Conservation (phyloP, 148 eudicot genomes). For the Rhododendron ferrugineum region DNA sequence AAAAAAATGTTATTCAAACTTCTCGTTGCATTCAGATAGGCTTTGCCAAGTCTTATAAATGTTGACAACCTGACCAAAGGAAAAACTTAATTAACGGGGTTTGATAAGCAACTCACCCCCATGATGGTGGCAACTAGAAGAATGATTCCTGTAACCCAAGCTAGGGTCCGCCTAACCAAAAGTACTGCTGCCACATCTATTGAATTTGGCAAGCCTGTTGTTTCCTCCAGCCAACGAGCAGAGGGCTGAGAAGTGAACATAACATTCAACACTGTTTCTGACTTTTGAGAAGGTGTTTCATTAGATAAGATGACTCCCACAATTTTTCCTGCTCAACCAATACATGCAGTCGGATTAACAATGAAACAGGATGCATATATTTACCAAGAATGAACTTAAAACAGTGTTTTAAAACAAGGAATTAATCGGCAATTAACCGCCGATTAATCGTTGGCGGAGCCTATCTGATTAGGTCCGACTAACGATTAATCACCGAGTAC, state of each 20-base stretch:
- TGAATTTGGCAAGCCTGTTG: slow-evolving; percentile 22
- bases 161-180: slow-evolving; percentile 67
- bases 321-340: slow-evolving; percentile 54
- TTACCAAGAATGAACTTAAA: background rate
- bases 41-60: background rate
- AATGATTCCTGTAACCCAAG: slow-evolving; percentile 82
- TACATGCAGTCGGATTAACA: background rate
- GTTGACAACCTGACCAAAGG: background rate
- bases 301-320: slow-evolving; percentile 58
- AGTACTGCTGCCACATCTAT: slow-evolving; percentile 32
- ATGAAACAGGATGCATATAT: background rate
- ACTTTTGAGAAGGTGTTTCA: slow-evolving; percentile 29
- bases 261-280: slow-evolving; percentile 43
- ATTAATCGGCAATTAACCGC: no score
- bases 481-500: no score
- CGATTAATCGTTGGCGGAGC: no score
- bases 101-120: slow-evolving; percentile 55
- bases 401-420: no score
- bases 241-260: slow-evolving; percentile 35
- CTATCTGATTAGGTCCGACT: no score
- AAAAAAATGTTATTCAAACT: background rate
- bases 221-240: slow-evolving; percentile 64
- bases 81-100: background rate
- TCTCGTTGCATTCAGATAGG: background rate
- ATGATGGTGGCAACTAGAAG: slow-evolving; percentile 69